Conservation (phyloP, 139 green algal species). For the Pseudopediastrum boryanum region DNA sequence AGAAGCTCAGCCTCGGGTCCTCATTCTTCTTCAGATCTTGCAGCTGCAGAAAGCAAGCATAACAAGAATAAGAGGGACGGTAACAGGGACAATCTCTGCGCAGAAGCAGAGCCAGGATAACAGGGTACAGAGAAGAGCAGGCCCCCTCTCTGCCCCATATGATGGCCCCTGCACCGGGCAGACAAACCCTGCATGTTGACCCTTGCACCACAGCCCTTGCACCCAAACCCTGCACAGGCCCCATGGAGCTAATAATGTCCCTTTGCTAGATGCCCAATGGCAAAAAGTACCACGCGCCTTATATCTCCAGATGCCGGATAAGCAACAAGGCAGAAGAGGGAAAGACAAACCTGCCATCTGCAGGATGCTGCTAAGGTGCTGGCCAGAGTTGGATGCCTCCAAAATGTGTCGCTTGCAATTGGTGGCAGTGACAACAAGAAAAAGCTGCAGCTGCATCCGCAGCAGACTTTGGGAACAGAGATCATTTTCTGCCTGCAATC, state of each 20-base stretch:
- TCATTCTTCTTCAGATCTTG: slow-evolving; percentile 84
- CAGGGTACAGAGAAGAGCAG: neutral
- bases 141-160: neutral
- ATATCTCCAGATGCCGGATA: too few relatives aligned
- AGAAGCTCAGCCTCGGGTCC: slow-evolving; percentile 91
- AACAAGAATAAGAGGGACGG: slow-evolving; percentile 1
- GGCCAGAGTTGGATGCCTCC: neutral
- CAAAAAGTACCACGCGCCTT: too few relatives aligned
- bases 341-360: too few relatives aligned
- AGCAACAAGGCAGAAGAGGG: too few relatives aligned
- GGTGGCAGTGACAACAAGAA: slow-evolving; percentile 3
- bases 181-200: neutral
- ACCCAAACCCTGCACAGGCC: neutral
- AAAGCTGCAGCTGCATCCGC: neutral
- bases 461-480: neutral
- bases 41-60: slow-evolving; percentile 57
- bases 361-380: too few relatives aligned
- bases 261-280: too few relatives aligned
- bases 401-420: neutral
- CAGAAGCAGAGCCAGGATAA: neutral
- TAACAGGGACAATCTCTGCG: neutral
- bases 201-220: neutral
- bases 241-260: too few relatives aligned
- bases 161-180: neutral
- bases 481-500: neutral